Evolutionary conservation across 2,329 filamentous ascomycete genomes (phyloP), one percentile per base, ranked within the genome.

Genomic region (Paraphoma chrysanthemicola): DNA sequence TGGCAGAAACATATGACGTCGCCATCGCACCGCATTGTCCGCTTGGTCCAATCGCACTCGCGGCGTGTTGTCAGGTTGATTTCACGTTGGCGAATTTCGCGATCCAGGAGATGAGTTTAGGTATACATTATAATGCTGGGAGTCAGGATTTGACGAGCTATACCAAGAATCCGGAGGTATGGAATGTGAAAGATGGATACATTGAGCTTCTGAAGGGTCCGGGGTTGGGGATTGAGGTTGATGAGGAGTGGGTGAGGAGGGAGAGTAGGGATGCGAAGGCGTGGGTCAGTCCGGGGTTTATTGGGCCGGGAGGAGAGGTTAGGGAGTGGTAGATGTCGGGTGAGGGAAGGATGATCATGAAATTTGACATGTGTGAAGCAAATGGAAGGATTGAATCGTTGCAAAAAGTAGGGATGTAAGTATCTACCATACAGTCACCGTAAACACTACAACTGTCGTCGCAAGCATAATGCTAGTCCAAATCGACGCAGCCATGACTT

Each of bases 21-120:
- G 86, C 88, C 0, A 80, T 92, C 42, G 90, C 90, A 16, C 90
- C 90, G 1, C 90, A 92, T 65, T 92, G 89, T 62, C 90, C 90
- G 0, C 74, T 92, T 0, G 90, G 90, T 0, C 90, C 90, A 0
- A 88, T 93, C 48, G 88, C 90, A 0, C 78, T 92, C 14, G 90
- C 90, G 0, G 90, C 90, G 0, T 87, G 83, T 53, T 80, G 92
- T 41, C 90, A 92, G 60, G 84, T 92, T 1, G 87, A 86, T 23
- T 69, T 80, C 84, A 17, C 79, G 77, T 9, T 85, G 79, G 17
- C 82, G 82, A 17, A 92, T 89, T 72, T 92, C 70, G 85, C 83
- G 0, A 92, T 93, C 31, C 87, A 91, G 68, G 90, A 93, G 74
- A 92, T 92, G 90, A 89, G 87, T 51, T 69, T 92, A 30, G 90